phyloP scores from a whole-genome alignment of 2,329 filamentous ascomycete species.

The Ilyonectria robusta region DNA sequence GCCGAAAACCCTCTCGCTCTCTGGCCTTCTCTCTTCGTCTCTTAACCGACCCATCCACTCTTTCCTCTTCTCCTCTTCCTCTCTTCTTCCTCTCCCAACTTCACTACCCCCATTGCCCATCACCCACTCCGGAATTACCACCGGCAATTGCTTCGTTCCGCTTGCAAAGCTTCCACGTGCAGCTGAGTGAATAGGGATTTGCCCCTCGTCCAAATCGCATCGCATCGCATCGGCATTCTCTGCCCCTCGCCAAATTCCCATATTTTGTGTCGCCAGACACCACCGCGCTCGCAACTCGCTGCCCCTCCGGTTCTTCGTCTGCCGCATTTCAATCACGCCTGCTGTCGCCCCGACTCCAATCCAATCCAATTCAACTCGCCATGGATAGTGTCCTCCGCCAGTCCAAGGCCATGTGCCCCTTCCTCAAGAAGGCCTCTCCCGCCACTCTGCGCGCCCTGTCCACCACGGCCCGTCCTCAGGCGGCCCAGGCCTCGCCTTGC shows the following conservation, averaged over 20 bases:
- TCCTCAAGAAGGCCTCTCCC: constrained; percentile 94
- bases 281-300: not conserved
- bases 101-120: constrained; percentile 10
- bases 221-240: constrained; percentile 8
- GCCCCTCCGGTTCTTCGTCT: not conserved
- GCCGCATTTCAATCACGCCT: not conserved
- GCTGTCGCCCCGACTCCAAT: not conserved
- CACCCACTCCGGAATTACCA: not conserved
- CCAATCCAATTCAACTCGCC: constrained; percentile 17
- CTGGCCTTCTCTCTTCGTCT: constrained; percentile 28
- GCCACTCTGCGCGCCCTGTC: constrained; percentile 92
- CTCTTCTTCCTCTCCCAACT: constrained; percentile 15
- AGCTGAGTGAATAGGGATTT: constrained; percentile 7
- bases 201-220: constrained; percentile 16
- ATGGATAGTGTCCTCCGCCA: constrained; percentile 98
- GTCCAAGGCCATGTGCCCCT: constrained; percentile 97
- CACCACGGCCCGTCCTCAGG: constrained; percentile 76
- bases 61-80: constrained; percentile 33
- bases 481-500: constrained; percentile 70
- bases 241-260: not conserved
- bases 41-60: constrained; percentile 9
- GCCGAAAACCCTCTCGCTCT: constrained; percentile 31
- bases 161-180: constrained; percentile 16
- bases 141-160: constrained; percentile 22
- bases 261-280: constrained; percentile 1